A percentile compares a stretch with the other conserved stretches of the same genome.
Conservation (phyloP, 805 yeast genomes). For the Tetrapisispora nanseiensis region DNA sequence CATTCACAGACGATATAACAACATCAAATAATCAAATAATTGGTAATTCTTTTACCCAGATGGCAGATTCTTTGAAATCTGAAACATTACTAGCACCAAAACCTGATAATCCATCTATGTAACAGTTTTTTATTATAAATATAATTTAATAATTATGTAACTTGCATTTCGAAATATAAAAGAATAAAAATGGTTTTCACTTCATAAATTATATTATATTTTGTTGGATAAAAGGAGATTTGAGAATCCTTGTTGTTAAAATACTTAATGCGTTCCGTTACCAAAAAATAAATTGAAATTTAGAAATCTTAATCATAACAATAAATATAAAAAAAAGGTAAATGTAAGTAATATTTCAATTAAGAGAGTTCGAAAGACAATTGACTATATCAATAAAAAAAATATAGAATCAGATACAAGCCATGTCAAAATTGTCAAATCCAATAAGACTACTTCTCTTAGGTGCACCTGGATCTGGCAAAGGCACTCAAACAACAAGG, state of each 20-base stretch:
- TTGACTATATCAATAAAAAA: no score
- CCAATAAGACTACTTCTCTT: conserved; percentile 62
- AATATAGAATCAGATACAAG: neutral
- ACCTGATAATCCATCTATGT: conserved; percentile 5
- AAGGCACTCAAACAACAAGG: conserved; percentile 77
- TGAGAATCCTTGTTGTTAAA: no score
- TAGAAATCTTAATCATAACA: no score
- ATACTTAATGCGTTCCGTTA: no score
- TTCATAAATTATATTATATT: no score
- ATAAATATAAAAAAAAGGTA: no score
- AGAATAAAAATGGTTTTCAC: neutral
- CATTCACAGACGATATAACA: neutral
- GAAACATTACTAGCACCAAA: conserved; percentile 5
- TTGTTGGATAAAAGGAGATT: no score
- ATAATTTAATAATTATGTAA: neutral
- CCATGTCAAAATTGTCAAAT: conserved; percentile 5
- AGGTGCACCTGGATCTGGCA: conserved; percentile 96
- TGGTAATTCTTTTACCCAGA: neutral
- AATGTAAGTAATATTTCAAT: no score
- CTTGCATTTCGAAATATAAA: conserved; percentile 1
- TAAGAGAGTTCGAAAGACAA: no score
- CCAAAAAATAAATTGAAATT: no score
- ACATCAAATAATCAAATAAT: neutral
- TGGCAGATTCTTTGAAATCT: neutral
- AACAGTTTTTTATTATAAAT: neutral